Percentiles rank a stretch among this genome's conserved stretches.
Conservation (phyloP, 345 rosid genomes). For the Adansonia digitata region DNA sequence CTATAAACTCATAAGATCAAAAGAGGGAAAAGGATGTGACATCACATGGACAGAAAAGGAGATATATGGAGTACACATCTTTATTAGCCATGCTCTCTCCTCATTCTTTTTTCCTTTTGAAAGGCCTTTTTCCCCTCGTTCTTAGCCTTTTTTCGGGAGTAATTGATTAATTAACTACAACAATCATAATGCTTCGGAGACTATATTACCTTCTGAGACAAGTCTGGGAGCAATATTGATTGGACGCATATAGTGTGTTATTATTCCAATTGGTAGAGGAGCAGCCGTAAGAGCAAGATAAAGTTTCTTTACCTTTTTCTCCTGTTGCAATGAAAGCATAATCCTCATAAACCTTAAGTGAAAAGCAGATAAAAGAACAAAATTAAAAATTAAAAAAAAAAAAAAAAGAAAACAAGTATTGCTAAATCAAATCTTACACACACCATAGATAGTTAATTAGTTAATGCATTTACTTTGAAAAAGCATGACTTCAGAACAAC, state of each 20-base stretch:
- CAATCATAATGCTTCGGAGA: conserved; percentile 3
- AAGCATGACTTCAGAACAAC: not conserved
- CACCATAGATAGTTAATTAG: not conserved
- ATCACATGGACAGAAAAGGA: not conserved
- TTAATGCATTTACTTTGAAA: not conserved
- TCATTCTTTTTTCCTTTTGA: too few species aligned
- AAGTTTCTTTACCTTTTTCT: conserved; percentile 77
- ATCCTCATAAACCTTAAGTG: too few species aligned
- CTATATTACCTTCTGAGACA: conserved; percentile 60
- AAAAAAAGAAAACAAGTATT: not conserved
- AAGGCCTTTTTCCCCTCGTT: not conserved
- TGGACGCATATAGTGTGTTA: conserved; percentile 92
- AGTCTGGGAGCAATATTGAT: conserved; percentile 77
- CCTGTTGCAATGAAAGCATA: conserved; percentile 31
- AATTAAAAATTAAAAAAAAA: too few species aligned
- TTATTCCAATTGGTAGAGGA: conserved; percentile 66
- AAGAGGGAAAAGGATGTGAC: not conserved
- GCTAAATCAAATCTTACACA: not conserved
- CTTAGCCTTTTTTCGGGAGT: not conserved
- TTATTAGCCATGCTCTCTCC: conserved; percentile 4
- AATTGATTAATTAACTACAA: not conserved
- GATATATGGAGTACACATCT: not conserved
- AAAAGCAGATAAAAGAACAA: too few species aligned
- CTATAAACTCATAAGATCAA: not conserved
- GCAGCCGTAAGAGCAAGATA: conserved; percentile 84